Conservation (phyloP, 176 grass and related monocot species). For the Puccinellia tenuiflora region DNA sequence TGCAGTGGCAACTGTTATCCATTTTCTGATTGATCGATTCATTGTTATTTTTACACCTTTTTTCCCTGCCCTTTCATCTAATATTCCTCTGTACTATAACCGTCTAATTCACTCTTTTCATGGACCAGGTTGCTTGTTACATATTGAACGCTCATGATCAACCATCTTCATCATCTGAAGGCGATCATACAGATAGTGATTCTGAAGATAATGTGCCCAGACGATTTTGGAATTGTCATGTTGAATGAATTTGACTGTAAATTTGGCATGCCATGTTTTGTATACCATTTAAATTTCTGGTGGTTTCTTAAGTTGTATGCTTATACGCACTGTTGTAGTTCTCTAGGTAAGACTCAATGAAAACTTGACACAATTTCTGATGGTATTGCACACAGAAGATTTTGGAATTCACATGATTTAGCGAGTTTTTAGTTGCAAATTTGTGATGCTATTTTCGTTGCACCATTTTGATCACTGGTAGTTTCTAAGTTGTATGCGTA, state of each 20-base stretch:
- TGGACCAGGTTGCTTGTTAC: conserved; percentile 47
- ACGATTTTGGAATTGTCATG: conserved; percentile 26
- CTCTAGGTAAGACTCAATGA: neutral
- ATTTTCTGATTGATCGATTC: neutral
- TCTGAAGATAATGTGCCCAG: conserved; percentile 11
- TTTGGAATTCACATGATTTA: too few species aligned
- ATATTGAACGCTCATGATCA: conserved; percentile 26
- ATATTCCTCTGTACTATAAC: neutral
- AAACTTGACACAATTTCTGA: neutral
- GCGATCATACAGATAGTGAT: conserved; percentile 21
- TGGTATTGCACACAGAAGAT: too few species aligned
- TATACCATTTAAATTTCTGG: neutral
- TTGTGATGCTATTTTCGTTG: too few species aligned
- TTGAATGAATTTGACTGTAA: neutral
- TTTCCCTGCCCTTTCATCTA: neutral
- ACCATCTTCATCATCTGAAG: conserved; percentile 30
- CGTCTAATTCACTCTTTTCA: neutral
- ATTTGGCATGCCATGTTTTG: neutral
- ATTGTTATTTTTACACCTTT: neutral
- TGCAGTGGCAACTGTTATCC: neutral
- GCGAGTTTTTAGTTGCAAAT: too few species aligned
- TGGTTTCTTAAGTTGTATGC: neutral
- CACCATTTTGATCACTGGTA: too few species aligned
- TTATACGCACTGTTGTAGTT: neutral
- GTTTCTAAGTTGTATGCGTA: too few species aligned